Evolutionary conservation across 441 rosid genomes (phyloP).

Genomic region (Populus hybrid): DNA sequence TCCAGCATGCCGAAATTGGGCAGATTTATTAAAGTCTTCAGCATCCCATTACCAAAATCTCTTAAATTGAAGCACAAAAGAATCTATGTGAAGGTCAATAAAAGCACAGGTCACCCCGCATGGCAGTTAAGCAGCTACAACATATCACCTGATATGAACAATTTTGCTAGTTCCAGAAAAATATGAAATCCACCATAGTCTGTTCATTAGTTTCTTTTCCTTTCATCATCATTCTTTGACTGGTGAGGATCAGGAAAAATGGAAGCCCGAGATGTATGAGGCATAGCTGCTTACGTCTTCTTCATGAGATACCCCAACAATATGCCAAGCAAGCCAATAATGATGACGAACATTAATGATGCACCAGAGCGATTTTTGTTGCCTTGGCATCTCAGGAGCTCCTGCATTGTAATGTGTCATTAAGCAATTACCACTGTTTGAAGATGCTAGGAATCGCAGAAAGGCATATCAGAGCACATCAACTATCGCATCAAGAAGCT

Average conservation of each 20-base stretch:
- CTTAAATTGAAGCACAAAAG: conserved; percentile 23
- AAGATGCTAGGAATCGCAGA: neutral
- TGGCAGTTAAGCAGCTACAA: conserved; percentile 25
- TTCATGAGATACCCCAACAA: conserved; percentile 60
- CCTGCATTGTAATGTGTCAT: conserved; percentile 32
- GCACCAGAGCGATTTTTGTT: conserved; percentile 44
- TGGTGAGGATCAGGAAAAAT: conserved; percentile 19
- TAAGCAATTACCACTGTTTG: conserved; percentile 9
- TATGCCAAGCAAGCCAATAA: conserved; percentile 58
- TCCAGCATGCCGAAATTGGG: conserved; percentile 15
- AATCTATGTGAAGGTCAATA: conserved; percentile 26
- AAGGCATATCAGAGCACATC: neutral
- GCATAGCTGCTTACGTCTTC: conserved; percentile 33
- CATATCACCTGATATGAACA: conserved; percentile 26
- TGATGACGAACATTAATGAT: conserved; percentile 46
- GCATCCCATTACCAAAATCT: conserved; percentile 20
- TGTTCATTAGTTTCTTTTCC: conserved; percentile 27
- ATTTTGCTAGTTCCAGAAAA: conserved; percentile 34
- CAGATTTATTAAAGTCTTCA: conserved; percentile 24
- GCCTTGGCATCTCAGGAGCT: conserved; percentile 46
- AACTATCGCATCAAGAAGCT: neutral
- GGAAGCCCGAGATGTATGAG: neutral
- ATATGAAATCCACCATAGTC: conserved; percentile 21
- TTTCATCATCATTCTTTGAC: conserved; percentile 29
- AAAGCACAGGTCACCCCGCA: conserved; percentile 15